Conservation (phyloP, 139 green algal species). For the Chlamydomonas sphaeroides region DNA sequence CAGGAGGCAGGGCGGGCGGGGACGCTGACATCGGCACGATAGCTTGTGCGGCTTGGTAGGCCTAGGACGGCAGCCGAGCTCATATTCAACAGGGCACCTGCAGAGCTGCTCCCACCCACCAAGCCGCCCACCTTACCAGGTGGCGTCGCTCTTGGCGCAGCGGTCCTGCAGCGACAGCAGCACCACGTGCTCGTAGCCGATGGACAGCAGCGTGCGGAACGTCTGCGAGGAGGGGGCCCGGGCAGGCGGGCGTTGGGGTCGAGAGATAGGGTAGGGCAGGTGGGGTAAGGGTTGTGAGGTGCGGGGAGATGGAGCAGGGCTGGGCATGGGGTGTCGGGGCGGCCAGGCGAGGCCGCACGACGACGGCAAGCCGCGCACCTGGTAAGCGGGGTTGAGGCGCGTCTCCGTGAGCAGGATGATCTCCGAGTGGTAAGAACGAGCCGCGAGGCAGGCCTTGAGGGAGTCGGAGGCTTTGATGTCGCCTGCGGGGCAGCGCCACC, state of each 20-base stretch:
- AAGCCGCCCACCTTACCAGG: too few relatives aligned
- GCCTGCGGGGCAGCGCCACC: neutral
- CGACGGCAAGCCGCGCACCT: slow-evolving; percentile 41
- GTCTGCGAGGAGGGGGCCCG: too few relatives aligned
- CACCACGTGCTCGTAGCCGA: slow-evolving; percentile 42
- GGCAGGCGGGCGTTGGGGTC: too few relatives aligned
- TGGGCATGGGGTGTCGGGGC: too few relatives aligned
- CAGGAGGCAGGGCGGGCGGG: too few relatives aligned
- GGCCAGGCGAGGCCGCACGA: too few relatives aligned
- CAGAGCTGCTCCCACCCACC: too few relatives aligned
- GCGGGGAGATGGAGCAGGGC: too few relatives aligned
- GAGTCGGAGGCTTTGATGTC: slow-evolving; percentile 27
- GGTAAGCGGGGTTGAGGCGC: slow-evolving; percentile 36
- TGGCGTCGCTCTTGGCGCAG: neutral
- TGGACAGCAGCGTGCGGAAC: neutral
- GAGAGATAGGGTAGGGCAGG: neutral
- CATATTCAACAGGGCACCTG: too few relatives aligned
- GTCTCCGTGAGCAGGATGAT: slow-evolving; percentile 51
- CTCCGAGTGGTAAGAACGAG: slow-evolving; percentile 43
- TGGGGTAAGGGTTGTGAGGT: neutral
- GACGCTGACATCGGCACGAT: too few relatives aligned
- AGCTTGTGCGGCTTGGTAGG: too few relatives aligned
- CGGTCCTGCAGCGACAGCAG: neutral
- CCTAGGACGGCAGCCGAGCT: too few relatives aligned
- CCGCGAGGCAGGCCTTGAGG: slow-evolving; percentile 26